Conservation (phyloP, 164 flowering plant species). For the Chloranthus sessilifolius region DNA sequence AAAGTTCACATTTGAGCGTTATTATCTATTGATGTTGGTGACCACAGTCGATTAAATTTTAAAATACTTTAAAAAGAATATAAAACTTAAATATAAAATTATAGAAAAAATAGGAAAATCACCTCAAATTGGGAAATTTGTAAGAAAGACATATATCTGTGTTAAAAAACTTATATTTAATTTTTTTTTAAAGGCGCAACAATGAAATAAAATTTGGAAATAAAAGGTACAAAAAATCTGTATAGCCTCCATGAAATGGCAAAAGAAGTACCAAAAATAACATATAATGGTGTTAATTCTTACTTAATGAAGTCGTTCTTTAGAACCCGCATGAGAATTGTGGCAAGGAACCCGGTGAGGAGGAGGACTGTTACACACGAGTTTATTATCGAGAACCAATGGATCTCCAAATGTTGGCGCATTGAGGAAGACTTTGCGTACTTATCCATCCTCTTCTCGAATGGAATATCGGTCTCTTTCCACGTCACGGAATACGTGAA, state of each 20-base stretch:
- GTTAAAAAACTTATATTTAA: too few relatives aligned
- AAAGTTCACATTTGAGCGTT: too few relatives aligned
- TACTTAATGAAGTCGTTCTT: slow-evolving; percentile 31
- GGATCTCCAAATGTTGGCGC: slow-evolving; percentile 33
- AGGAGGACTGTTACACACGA: slow-evolving; percentile 31
- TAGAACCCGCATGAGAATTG: slow-evolving; percentile 29
- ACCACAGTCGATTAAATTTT: too few relatives aligned
- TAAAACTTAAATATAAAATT: too few relatives aligned
- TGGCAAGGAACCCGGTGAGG: slow-evolving; percentile 26
- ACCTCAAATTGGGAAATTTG: too few relatives aligned
- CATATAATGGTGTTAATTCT: neutral
- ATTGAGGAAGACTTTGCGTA: slow-evolving; percentile 25
- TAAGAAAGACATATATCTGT: too few relatives aligned
- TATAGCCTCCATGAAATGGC: too few relatives aligned
- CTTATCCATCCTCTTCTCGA: slow-evolving; percentile 36
- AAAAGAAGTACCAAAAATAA: neutral
- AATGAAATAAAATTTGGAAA: neutral
- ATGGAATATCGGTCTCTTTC: slow-evolving; percentile 28
- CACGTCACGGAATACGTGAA: slow-evolving; percentile 31
- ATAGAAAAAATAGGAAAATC: too few relatives aligned
- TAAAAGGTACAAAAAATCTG: too few relatives aligned
- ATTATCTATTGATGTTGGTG: too few relatives aligned
- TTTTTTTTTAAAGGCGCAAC: too few relatives aligned
- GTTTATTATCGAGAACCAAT: slow-evolving; percentile 29
- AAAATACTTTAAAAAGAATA: too few relatives aligned